Conservation (phyloP, 805 yeast genomes). For the Nakazawaea populi region DNA sequence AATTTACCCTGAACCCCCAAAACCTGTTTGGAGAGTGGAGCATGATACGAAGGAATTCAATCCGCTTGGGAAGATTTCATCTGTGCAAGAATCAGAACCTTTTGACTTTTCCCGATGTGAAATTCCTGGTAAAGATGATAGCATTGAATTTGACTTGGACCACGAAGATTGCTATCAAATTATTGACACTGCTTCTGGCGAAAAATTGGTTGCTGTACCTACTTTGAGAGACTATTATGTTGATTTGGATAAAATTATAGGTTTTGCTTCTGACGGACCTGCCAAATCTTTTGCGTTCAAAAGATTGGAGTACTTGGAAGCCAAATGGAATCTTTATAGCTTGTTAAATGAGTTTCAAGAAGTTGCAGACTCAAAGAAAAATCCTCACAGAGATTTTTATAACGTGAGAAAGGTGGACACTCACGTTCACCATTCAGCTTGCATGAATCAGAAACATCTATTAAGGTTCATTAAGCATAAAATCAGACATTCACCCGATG, state of each 20-base stretch:
- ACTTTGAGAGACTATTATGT: conserved; percentile 76
- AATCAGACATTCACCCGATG: conserved; percentile 79
- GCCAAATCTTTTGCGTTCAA: conserved; percentile 93
- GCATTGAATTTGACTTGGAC: conserved; percentile 40
- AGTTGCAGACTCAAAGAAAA: conserved; percentile 79
- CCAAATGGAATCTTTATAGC: conserved; percentile 91
- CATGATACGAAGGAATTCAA: conserved; percentile 21
- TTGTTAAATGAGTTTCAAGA: conserved; percentile 91
- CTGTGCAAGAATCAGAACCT: conserved; percentile 27
- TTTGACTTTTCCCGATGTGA: conserved; percentile 54
- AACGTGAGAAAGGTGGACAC: conserved; percentile 96
- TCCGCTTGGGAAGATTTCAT: conserved; percentile 12
- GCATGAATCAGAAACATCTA: conserved; percentile 97
- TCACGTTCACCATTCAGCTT: conserved; percentile 98
- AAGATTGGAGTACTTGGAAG: conserved; percentile 88
- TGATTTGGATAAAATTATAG: conserved; percentile 71
- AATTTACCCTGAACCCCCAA: conserved; percentile 91
- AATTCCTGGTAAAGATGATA: conserved; percentile 45
- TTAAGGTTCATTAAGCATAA: conserved; percentile 92
- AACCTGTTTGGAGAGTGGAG: conserved; percentile 69
- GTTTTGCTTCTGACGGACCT: conserved; percentile 89
- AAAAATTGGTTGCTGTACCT: conserved; percentile 62
- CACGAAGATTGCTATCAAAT: conserved; percentile 63
- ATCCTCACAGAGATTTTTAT: conserved; percentile 96
- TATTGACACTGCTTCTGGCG: conserved; percentile 19